phyloP scores from a whole-genome alignment of 2,329 filamentous ascomycete genomes.

The Podosphaera fusca region DNA sequence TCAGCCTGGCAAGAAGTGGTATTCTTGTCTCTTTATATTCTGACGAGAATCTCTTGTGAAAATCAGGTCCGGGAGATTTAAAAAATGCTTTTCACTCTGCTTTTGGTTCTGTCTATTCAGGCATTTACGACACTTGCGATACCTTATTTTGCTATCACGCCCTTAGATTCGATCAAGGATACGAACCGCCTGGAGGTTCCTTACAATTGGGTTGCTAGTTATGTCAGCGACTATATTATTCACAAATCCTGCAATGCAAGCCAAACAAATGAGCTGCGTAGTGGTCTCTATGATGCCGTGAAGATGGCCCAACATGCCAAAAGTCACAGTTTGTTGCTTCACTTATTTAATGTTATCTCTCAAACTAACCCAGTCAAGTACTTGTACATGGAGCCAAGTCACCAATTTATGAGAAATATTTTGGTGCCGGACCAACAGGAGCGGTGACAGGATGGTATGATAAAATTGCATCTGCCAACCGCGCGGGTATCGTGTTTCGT shows the following conservation, averaged over 20 bases:
- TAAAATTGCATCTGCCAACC: conserved; percentile 33
- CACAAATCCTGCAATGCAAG: conserved; percentile 44
- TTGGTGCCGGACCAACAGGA: conserved; percentile 31
- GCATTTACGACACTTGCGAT: not conserved
- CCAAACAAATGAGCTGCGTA: conserved; percentile 29
- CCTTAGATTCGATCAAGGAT: not conserved
- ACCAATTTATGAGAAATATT: conserved; percentile 38
- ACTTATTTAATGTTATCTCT: conserved; percentile 21
- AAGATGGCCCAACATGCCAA: conserved; percentile 35
- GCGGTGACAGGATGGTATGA: conserved; percentile 38
- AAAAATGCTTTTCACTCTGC: not conserved
- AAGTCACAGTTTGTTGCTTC: conserved; percentile 23
- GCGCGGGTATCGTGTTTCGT: conserved; percentile 33
- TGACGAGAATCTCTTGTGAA: no score
- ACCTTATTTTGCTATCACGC: not conserved
- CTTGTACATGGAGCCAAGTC: not conserved
- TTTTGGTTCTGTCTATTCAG: not conserved
- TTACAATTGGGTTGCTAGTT: conserved; percentile 3
- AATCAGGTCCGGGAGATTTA: no score
- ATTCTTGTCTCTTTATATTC: no score
- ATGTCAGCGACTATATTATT: conserved; percentile 21
- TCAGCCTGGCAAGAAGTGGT: no score
- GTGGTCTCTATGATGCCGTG: conserved; percentile 34
- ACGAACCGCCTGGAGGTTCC: not conserved
- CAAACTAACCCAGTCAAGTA: conserved; percentile 9